Base-by-base conservation (phyloP, 2,329 filamentous ascomycete genomes). In the Thermothelomyces thermophilus region DNA sequence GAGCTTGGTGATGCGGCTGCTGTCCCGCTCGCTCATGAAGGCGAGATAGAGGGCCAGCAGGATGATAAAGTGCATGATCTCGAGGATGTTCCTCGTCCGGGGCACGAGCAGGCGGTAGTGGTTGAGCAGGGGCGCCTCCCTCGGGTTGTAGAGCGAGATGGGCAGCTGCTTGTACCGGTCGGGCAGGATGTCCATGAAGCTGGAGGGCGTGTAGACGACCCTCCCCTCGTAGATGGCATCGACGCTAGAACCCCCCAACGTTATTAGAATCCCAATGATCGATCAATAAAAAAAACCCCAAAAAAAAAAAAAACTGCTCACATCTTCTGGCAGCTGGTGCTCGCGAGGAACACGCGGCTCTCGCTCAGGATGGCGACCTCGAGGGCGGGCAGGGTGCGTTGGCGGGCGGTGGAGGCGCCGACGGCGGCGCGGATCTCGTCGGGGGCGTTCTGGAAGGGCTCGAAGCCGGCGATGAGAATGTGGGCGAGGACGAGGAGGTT, bases 81-180 rank as follows among this genome's bases (percentile, higher is more conserved):
- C 88, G 48, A 93, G 75, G 24, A 85, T 69, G 61, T 86, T 90
- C 49, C 88, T 74, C 0, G 84, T 91, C 13, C 87, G 76, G 10
- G 88, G 88, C 8, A 94, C 88, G 56, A 90, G 85, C 7, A 94
- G 75, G 1, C 88, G 84, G 62, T 93, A 93, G 63, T 94, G 88
- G 60, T 94, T 91, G 19, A 94, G 74, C 22, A 90, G 63, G 1
- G 86, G 86, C 5, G 84, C 86, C 56, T 83, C 79, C 14, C 84
- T 73, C 1, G 87, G 88, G 60, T 90, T 83, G 64, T 93, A 93
- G 0, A 93, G 70, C 7, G 85, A 83, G 48, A 93, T 90, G 2
- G 86, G 86, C 58, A 86, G 86, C 61, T 85, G 79, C 68, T 93
- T 93, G 72, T 93, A 94, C 59, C 86, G 82, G 64, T 93, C 88